A percentile compares a stretch with the other conserved stretches of the same genome.
Evolutionary conservation across 2,329 filamentous ascomycete species (phyloP).

Genomic region (Cercospora berteroae): DNA sequence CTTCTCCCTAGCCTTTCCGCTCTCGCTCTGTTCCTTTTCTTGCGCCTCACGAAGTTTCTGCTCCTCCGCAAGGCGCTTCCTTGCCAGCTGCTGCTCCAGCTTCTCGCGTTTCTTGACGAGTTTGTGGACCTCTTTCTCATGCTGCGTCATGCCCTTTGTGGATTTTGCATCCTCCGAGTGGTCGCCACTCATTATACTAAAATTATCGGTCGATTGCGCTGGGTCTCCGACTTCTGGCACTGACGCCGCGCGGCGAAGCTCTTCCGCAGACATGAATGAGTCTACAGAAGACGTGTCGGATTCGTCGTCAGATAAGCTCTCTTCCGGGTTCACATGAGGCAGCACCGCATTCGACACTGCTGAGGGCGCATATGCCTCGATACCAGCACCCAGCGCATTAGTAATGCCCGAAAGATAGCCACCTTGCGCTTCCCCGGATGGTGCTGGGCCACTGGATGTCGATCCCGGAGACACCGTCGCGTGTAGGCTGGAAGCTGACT

Average conservation of each 20-base stretch:
- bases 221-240: slow-evolving; percentile 31
- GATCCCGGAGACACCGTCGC: neutral
- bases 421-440: slow-evolving; percentile 17
- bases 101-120: slow-evolving; percentile 61
- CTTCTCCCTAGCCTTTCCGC: slow-evolving; percentile 64
- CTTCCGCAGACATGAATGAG: slow-evolving; percentile 46
- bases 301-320: slow-evolving; percentile 23
- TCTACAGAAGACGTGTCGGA: slow-evolving; percentile 31
- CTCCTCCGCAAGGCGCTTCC: slow-evolving; percentile 55
- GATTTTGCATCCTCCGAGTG: slow-evolving; percentile 18
- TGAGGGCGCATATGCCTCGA: slow-evolving; percentile 39
- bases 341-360: slow-evolving; percentile 33
- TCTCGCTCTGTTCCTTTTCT: slow-evolving; percentile 41
- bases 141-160: slow-evolving; percentile 25
- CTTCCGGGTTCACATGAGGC: slow-evolving; percentile 24
- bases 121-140: slow-evolving; percentile 65
- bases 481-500: neutral
- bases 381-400: slow-evolving; percentile 32
- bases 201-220: slow-evolving; percentile 27
- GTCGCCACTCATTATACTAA: slow-evolving; percentile 27
- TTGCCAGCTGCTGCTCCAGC: slow-evolving; percentile 62
- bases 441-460: neutral
- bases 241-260: slow-evolving; percentile 37
- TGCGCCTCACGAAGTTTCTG: slow-evolving; percentile 41
- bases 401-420: slow-evolving; percentile 36